A percentile compares a stretch with the other conserved stretches of the same genome.
These are phyloP conservation scores for Kwoniella europaea DNA, from an alignment of 768 basidiomycete species.

Conservation along the genomic window DNA sequence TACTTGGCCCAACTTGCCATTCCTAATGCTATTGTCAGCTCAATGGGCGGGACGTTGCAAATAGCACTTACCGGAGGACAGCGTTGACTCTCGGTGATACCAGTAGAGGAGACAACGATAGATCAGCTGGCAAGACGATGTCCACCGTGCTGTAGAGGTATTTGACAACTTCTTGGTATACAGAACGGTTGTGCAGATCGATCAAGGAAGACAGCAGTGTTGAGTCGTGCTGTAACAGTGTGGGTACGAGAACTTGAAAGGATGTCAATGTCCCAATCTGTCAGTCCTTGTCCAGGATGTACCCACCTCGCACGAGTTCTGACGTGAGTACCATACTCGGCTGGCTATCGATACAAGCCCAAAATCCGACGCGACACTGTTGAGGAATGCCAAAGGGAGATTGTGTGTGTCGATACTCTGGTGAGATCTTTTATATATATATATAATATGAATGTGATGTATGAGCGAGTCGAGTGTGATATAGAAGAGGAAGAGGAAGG, in stretches of 20 bases:
- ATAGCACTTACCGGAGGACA: constrained; percentile 8
- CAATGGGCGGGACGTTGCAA: not conserved
- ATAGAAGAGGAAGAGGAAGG: not conserved
- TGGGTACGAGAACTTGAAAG: not conserved
- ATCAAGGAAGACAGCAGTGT: not conserved
- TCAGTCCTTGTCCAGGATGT: no score
- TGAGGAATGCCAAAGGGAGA: no score
- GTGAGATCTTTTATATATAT: no score
- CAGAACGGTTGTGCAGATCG: not conserved
- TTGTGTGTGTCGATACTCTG: no score
- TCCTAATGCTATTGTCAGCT: not conserved
- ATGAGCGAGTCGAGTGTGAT: not conserved
- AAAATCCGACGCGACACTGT: no score
- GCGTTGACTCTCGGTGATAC: constrained; percentile 5
- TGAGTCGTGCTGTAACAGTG: not conserved
- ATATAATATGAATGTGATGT: not conserved
- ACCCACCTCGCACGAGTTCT: not conserved
- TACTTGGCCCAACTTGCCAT: not conserved
- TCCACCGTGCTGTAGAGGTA: not conserved
- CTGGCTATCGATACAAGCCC: not conserved
- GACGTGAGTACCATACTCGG: not conserved
- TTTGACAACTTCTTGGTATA: not conserved
- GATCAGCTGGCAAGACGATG: not conserved
- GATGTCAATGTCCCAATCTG: not conserved
- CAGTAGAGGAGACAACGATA: not conserved